Conservation (phyloP, 768 basidiomycete species). For the Imleria badia region DNA sequence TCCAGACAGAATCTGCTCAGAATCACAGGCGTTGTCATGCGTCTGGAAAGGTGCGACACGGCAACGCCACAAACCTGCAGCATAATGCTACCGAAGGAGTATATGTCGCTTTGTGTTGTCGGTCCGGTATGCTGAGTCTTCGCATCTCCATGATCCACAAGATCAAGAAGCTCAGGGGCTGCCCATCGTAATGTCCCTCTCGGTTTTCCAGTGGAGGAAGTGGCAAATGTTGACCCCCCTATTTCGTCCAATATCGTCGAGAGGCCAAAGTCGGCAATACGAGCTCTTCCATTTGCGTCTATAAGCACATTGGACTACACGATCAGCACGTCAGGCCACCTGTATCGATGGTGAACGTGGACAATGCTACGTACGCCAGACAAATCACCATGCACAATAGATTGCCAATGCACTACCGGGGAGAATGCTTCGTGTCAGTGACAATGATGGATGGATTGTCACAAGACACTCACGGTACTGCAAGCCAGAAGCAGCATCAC, state of each 20-base stretch:
- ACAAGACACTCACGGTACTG: neutral
- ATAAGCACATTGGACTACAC: neutral
- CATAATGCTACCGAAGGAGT: conserved; percentile 33
- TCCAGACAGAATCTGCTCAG: conserved; percentile 9
- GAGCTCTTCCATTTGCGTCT: neutral
- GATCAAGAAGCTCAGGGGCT: conserved; percentile 38
- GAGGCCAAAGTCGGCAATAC: neutral
- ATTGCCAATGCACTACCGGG: neutral
- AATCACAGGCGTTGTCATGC: neutral
- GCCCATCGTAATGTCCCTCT: conserved; percentile 38
- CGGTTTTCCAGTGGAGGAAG: neutral
- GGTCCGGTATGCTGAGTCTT: neutral
- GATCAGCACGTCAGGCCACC: neutral
- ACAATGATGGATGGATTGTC: too few relatives aligned
- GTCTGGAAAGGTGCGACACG: neutral
- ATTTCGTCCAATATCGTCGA: neutral
- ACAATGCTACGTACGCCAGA: neutral
- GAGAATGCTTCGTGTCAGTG: neutral
- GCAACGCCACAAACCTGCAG: conserved; percentile 10
- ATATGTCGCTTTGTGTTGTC: conserved; percentile 6
- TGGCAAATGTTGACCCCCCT: neutral
- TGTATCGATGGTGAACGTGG: too few relatives aligned
- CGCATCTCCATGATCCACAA: conserved; percentile 11
- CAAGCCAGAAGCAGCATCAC: neutral
- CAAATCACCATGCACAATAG: neutral